Evolutionary conservation across 2,329 filamentous ascomycete genomes (phyloP), one percentile per base, ranked within the genome.

Genomic region (Colletotrichum phormii): DNA sequence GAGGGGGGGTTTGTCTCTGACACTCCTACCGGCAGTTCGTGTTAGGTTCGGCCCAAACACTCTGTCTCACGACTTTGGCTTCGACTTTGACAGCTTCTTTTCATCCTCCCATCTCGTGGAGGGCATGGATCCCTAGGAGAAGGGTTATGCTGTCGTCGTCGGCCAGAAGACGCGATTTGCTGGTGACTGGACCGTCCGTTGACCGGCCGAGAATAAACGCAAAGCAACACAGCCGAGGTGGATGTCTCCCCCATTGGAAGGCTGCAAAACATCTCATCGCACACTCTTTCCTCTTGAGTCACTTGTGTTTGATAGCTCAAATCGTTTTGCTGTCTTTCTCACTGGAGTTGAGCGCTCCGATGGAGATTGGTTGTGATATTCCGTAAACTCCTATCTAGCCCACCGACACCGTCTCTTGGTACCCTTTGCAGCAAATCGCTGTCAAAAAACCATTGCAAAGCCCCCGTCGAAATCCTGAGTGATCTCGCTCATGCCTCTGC

Each of bases 321-420:
- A 6, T 51, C 11, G 29, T 4, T n/a, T 53, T 42, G 37, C 5
- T 49, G 42, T 15, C 15, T 13, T 51, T 35, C 67, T 31, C 42
- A 15, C 35, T 26, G 37, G 49, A 68, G 57, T 57, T 57, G 24
- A 26, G 46, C 57, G 59, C 54, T 26, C 54, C 33, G 35, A 49
- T 59, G 29, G 69, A 69, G 54, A 63, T 54, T 49, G 37, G 13
- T 37, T 54, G 59, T 72, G 42, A 63, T 55, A 72, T 69, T 69
- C 70, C 70, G 54, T 69, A 69, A 42, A 72, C 70, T 72, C 70
- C 70, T 72, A 69, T 72, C 70, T 72, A 72, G 53, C 31, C 49
- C 29, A 13, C 58, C 59, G 65, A 69, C 59, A 49, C 70, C 65
- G 54, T 59, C 70, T 63, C 70, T 35, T 59, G 37, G 13, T 18